Conservation (phyloP, 1,139 yeast species). For the Yamadazyma oceani region DNA sequence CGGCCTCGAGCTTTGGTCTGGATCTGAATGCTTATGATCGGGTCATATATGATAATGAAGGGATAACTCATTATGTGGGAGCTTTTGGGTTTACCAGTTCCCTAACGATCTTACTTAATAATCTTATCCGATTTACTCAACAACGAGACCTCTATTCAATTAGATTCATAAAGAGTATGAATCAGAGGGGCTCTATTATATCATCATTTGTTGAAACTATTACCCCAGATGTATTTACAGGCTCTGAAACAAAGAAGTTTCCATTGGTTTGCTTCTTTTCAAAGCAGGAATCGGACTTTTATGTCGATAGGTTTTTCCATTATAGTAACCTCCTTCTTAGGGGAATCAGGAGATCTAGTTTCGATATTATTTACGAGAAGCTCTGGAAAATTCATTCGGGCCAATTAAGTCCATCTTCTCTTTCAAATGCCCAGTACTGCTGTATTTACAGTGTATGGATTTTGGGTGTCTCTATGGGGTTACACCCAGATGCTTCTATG, state of each 20-base stretch:
- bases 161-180: slow-evolving; percentile 10
- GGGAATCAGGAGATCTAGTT: slow-evolving; percentile 3
- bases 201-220: slow-evolving; percentile 8
- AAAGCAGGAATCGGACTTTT: slow-evolving; percentile 12
- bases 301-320: slow-evolving; percentile 9
- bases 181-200: slow-evolving; percentile 12
- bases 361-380: slow-evolving; percentile 1
- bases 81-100: slow-evolving; percentile 12
- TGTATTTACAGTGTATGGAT: slow-evolving; percentile 14
- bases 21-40: slow-evolving; percentile 6
- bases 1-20: slow-evolving; percentile 6
- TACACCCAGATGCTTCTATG: slow-evolving; percentile 5
- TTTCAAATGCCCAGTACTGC: slow-evolving; percentile 11
- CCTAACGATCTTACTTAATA: slow-evolving; percentile 10
- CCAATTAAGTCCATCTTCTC: slow-evolving; percentile 1
- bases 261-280: slow-evolving; percentile 4
- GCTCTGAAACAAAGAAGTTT: not conserved
- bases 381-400: slow-evolving; percentile 5
- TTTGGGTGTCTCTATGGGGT: slow-evolving; percentile 12
- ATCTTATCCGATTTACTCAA: slow-evolving; percentile 4
- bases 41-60: slow-evolving; percentile 6
- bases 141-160: slow-evolving; percentile 2
- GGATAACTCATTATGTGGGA: slow-evolving; percentile 6
- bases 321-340: slow-evolving; percentile 5
- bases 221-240: slow-evolving; percentile 1